phyloP scores from a whole-genome alignment of 805 yeast genomes.

The Yarrowia divulgata region DNA sequence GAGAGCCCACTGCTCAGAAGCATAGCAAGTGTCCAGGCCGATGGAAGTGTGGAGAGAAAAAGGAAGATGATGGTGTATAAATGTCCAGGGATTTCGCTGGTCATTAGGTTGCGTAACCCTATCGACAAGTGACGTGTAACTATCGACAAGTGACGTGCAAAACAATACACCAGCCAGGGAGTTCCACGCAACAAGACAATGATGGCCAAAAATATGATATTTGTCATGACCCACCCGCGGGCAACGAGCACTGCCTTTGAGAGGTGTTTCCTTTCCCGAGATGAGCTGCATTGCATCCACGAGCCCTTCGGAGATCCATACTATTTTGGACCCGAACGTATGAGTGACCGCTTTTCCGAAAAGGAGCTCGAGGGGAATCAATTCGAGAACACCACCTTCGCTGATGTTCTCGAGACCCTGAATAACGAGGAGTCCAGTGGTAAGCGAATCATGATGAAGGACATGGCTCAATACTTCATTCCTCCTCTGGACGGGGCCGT shows the following conservation, averaged over 20 bases:
- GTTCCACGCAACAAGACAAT: not conserved
- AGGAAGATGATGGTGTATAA: not conserved
- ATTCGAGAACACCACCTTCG: conserved; percentile 42
- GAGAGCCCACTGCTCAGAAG: conserved; percentile 7
- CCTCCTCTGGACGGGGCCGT: conserved; percentile 42
- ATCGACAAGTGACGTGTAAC: not conserved
- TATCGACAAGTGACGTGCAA: no score
- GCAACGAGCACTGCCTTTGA: conserved; percentile 47
- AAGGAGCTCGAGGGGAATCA: conserved; percentile 40
- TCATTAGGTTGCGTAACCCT: conserved; percentile 16
- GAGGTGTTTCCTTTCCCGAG: conserved; percentile 44
- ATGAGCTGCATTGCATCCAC: conserved; percentile 43
- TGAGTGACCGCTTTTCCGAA: conserved; percentile 43
- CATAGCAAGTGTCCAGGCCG: conserved; percentile 20
- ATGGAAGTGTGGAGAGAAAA: conserved; percentile 22
- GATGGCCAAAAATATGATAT: conserved; percentile 39
- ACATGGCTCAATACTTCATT: conserved; percentile 47
- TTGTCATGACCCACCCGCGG: conserved; percentile 46
- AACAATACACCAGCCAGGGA: no score
- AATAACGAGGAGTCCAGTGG: conserved; percentile 19
- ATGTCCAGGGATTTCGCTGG: not conserved
- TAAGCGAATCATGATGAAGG: conserved; percentile 44
- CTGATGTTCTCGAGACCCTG: conserved; percentile 41
- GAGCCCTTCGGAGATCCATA: conserved; percentile 48
- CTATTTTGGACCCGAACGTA: conserved; percentile 46